These are phyloP conservation scores for Pyrenopolyporus hunteri DNA, from an alignment of 495 filamentous ascomycete species.

Conservation along the genomic window DNA sequence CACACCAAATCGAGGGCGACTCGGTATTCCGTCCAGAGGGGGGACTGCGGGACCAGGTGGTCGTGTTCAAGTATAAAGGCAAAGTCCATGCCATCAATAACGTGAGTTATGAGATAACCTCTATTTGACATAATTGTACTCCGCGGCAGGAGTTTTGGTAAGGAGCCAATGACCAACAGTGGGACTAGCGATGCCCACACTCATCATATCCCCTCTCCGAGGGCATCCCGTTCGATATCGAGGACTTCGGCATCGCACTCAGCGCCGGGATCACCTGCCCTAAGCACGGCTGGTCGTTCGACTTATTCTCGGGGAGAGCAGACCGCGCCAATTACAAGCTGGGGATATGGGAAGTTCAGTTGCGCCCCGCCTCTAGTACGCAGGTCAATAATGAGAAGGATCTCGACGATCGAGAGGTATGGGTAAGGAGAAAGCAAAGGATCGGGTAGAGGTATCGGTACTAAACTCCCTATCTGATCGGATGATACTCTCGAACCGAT, in stretches of 20 bases:
- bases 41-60: conserved; percentile 61
- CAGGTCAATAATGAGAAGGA: conserved; percentile 13
- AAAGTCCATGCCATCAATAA: conserved; percentile 66
- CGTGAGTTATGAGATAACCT: conserved; percentile 50
- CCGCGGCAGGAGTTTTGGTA: background rate
- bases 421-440: conserved; percentile 57
- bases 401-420: conserved; percentile 57
- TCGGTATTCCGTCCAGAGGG: conserved; percentile 24
- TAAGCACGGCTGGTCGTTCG: conserved; percentile 68
- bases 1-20: conserved; percentile 49
- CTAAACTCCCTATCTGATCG: too few species aligned
- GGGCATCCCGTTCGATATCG: conserved; percentile 65
- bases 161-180: conserved; percentile 25
- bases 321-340: conserved; percentile 65
- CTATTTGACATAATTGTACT: background rate
- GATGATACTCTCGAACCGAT: too few species aligned
- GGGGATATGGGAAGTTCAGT: conserved; percentile 63
- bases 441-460: conserved; percentile 40
- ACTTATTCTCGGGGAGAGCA: conserved; percentile 59
- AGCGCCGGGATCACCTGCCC: conserved; percentile 63
- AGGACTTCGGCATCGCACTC: conserved; percentile 62
- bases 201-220: conserved; percentile 62
- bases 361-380: conserved; percentile 47
- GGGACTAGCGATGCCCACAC: conserved; percentile 63
- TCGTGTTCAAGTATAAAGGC: conserved; percentile 63